Base-by-base conservation (phyloP, 75 land plant genomes). In the Sequoiadendron giganteum region DNA sequence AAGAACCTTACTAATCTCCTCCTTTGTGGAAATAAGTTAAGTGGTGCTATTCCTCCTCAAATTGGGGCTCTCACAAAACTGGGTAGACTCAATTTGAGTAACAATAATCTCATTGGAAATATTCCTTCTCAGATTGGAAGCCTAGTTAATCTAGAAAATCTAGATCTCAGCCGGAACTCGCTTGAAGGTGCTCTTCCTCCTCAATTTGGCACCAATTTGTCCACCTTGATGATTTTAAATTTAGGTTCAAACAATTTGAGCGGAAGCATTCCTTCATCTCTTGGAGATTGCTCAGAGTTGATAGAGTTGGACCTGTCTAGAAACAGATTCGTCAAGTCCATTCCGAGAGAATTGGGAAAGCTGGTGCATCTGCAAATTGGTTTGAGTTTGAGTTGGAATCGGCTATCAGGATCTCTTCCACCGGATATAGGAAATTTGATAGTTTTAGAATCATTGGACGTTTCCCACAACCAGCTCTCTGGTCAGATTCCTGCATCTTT, bases 1-100 rank as follows among this genome's bases (percentile, higher is more conserved):
- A 85, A 47, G 14, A 87, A 90, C 48, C 92, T 98, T 30, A 52
- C 65, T 10, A 86, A 92, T 39, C 85, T 98, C 54, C 94, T 95
- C 86, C 91, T 98, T 45, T 82, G 95, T 0, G 75, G 86, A 10
- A 96, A 95, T 38, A 36, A 85, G 2, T 30, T 96, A 42, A 86
- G 93, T 28, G 96, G 96, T 6, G 28, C 58, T n/a, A 86, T 96
- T 48, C 97, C 97, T n/a, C 56, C 84, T 7, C 36, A 70, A 6
- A 90, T 97, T 36, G 92, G 94, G 0, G 86, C 88, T 3, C 76
- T 94, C 43, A 90, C 88, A 47, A 42, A 86, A 1, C 91, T 97
- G 48, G 85, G 70, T 10, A 87, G 43, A 34, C 90, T 97, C 7
- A 61, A 61, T 61, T 61, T 61, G 68, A 61, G 68, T 61, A 28